Conservation (phyloP, 2,329 filamentous ascomycete genomes). For the Microsporum ferrugineum region DNA sequence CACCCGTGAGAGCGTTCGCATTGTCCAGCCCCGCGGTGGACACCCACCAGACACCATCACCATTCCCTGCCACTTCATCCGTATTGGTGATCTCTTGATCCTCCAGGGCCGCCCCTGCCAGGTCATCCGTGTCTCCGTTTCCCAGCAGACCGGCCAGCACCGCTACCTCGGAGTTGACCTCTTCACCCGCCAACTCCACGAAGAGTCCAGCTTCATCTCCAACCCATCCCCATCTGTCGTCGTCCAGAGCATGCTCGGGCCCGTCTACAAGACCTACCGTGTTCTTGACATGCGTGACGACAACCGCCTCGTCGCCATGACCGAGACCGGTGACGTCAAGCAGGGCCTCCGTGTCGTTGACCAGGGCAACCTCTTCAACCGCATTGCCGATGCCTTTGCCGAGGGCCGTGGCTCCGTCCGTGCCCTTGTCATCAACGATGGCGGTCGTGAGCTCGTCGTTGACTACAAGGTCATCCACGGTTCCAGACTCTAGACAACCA, state of each 20-base stretch:
- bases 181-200: conserved; percentile 98
- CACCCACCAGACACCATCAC: conserved; percentile 71
- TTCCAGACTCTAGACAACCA: conserved; percentile 45
- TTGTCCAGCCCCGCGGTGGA: conserved; percentile 42
- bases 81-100: conserved; percentile 96
- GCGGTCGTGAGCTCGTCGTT: conserved; percentile 85
- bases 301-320: conserved; percentile 81
- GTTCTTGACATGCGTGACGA: conserved; percentile 93
- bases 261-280: conserved; percentile 99
- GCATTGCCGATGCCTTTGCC: conserved; percentile 74
- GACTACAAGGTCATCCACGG: conserved; percentile 98
- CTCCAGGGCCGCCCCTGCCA: conserved; percentile 98
- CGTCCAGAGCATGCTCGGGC: conserved; percentile 98
- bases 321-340: conserved; percentile 97
- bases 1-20: conserved; percentile 35
- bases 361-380: conserved; percentile 78
- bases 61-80: conserved; percentile 99
- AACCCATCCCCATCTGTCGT: conserved; percentile 94
- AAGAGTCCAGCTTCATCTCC: conserved; percentile 96
- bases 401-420: conserved; percentile 87
- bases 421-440: conserved; percentile 89
- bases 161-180: conserved; percentile 99
- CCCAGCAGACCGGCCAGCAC: conserved; percentile 95
- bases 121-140: conserved; percentile 99
- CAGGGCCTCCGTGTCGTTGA: conserved; percentile 85